Evolutionary conservation across 805 yeast genomes (phyloP), one percentile per base, ranked within the genome.

Genomic region (Kodamaea hsintzibuensis): DNA sequence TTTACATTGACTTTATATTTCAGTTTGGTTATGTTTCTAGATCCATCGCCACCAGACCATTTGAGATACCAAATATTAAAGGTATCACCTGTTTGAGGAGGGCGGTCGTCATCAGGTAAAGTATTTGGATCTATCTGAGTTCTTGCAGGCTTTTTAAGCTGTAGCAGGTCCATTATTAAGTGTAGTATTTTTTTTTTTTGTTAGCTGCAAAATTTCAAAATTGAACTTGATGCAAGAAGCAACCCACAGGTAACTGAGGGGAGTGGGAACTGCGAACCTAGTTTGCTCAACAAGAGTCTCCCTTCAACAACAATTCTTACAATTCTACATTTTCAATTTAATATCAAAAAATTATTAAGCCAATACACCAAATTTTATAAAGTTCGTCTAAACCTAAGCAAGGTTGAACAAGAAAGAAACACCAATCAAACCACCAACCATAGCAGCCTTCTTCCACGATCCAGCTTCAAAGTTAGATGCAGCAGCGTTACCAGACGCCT

Each of bases 11-110:
- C 83, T 54, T 85, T 72, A 60, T 80, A 83, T 35, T 80, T 88
- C 67, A 84, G 73, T 55, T 81, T 71, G 65, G 82, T 66, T 71
- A 73, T 72, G 71, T 69, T 60, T 43, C 72, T 68, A 33, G 82
- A 83, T 54, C 83, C 89, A 12, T 90, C 91, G 14, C 70, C 70
- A 0, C 91, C 91, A 7, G 95, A 83, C 97, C 97, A 92, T 67
- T 86, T 87, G 53, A 86, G 77, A 68, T 83, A 92, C 98, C 98
- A 92, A 13, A 90, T 78, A 62, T 92, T 92, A 74, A 88, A 92
- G 0, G 84, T 83, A 7, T 84, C 82, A 0, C 97, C 97, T 0
- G 88, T 81, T 59, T 89, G 96, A 5, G 89, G 85, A 0, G 96
- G 96, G 47, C 82, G 79, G 42, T 80, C 84, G 42, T 82, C 84